Evolutionary conservation across 2,329 filamentous ascomycete species (phyloP).

Genomic region (Trichoderma breve): DNA sequence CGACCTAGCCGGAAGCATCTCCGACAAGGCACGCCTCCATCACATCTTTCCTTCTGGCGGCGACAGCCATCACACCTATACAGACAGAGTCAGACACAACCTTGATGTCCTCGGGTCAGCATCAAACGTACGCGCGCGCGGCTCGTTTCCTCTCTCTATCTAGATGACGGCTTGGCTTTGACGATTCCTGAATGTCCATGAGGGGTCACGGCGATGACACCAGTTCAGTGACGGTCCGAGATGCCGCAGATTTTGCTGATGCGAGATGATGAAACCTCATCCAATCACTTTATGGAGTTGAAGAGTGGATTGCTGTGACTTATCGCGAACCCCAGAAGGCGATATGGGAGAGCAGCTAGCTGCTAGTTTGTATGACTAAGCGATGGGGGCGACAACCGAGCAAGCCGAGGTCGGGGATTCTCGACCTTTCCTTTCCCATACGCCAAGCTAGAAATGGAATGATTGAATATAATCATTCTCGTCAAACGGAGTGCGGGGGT

Average conservation of each 20-base stretch:
- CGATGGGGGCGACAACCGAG: neutral
- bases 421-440: neutral
- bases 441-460: neutral
- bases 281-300: neutral
- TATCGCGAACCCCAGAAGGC: neutral
- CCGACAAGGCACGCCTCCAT: slow-evolving; percentile 53
- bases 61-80: slow-evolving; percentile 53
- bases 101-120: neutral
- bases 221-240: slow-evolving; percentile 6
- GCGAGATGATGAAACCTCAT: neutral
- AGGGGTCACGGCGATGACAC: slow-evolving; percentile 10
- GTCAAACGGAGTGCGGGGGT: neutral
- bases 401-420: slow-evolving; percentile 12
- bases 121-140: slow-evolving; percentile 15
- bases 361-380: slow-evolving; percentile 14
- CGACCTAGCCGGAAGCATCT: slow-evolving; percentile 51
- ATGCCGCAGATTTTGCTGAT: slow-evolving; percentile 4
- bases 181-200: slow-evolving; percentile 11
- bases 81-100: neutral
- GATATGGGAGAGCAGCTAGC: neutral
- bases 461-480: neutral
- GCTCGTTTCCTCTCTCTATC: slow-evolving; percentile 18
- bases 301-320: neutral
- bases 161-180: slow-evolving; percentile 11
- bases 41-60: slow-evolving; percentile 56